phyloP scores from a whole-genome alignment of 202 grass and related monocot species.

The Schoenoplectus triqueter region DNA sequence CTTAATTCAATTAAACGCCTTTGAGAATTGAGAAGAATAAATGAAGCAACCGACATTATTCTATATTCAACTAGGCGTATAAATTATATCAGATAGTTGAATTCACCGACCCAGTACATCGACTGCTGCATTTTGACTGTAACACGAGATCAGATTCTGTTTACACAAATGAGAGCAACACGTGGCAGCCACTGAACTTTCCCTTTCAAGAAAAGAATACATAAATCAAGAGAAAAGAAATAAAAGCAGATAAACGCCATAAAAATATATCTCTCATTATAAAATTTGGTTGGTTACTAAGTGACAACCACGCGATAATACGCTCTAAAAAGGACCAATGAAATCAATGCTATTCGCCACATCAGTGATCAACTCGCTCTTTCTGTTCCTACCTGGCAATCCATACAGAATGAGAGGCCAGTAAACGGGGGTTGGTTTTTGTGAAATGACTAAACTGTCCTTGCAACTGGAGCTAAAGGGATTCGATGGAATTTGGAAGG shows the following conservation, averaged over 20 bases:
- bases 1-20: not conserved
- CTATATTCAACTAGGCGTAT: not conserved
- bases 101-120: not conserved
- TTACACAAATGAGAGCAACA: slow-evolving; percentile 9
- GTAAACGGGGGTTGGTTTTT: slow-evolving; percentile 25
- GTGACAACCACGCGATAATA: slow-evolving; percentile 38
- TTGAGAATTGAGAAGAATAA: not conserved
- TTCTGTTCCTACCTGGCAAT: slow-evolving; percentile 35
- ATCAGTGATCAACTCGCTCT: slow-evolving; percentile 8
- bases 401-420: slow-evolving; percentile 23
- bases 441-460: slow-evolving; percentile 12
- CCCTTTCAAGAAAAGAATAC: slow-evolving; percentile 9
- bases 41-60: not conserved
- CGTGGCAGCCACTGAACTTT: not conserved
- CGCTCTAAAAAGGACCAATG: slow-evolving; percentile 31
- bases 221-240: slow-evolving; percentile 19
- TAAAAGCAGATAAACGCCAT: not conserved
- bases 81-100: not conserved
- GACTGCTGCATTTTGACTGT: not conserved
- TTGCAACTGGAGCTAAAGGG: not conserved
- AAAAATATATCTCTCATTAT: not conserved
- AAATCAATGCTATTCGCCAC: not conserved
- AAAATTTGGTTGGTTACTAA: slow-evolving; percentile 34
- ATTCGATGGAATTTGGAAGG: slow-evolving; percentile 5
- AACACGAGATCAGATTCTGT: slow-evolving; percentile 32